phyloP scores from a whole-genome alignment of 2,329 filamentous ascomycete species.

The Fusarium abutilonis region DNA sequence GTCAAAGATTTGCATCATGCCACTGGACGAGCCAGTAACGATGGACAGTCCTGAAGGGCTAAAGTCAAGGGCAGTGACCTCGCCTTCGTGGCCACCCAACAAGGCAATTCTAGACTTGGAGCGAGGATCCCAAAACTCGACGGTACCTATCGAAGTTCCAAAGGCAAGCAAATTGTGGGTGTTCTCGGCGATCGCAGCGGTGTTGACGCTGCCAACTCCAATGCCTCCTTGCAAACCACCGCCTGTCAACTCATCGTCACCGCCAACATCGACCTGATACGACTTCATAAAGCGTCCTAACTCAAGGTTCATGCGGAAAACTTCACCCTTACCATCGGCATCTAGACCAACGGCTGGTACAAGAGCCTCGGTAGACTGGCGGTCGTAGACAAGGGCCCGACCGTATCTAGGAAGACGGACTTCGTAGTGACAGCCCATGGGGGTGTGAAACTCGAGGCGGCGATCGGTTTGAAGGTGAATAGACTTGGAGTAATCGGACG shows the following conservation, averaged over 20 bases:
- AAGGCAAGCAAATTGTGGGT: constrained; percentile 93
- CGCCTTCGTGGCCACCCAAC: constrained; percentile 72
- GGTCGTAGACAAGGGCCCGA: constrained; percentile 86
- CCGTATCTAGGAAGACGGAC: constrained; percentile 94
- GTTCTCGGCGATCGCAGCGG: constrained; percentile 84
- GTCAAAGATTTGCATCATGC: constrained; percentile 91
- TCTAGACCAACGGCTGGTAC: constrained; percentile 90
- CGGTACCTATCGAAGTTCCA: constrained; percentile 92
- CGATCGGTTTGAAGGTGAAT: constrained; percentile 93
- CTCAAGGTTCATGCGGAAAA: constrained; percentile 92
- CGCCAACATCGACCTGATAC: constrained; percentile 89
- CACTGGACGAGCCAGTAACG: constrained; percentile 86
- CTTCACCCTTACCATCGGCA: constrained; percentile 85
- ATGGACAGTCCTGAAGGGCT: constrained; percentile 84
- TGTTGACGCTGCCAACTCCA: constrained; percentile 85
- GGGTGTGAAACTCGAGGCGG: constrained; percentile 91
- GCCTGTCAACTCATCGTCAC: constrained; percentile 77
- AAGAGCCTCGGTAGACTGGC: constrained; percentile 82
- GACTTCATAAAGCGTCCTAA: constrained; percentile 93
- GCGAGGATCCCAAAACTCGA: constrained; percentile 95
- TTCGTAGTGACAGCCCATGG: constrained; percentile 85
- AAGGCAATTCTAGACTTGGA: constrained; percentile 84
- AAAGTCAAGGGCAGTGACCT: constrained; percentile 90
- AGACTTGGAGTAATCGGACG: constrained; percentile 92
- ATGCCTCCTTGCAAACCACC: constrained; percentile 88